phyloP scores from a whole-genome alignment of 2,329 filamentous ascomycete species.

The Talaromyces albobiverticillius region DNA sequence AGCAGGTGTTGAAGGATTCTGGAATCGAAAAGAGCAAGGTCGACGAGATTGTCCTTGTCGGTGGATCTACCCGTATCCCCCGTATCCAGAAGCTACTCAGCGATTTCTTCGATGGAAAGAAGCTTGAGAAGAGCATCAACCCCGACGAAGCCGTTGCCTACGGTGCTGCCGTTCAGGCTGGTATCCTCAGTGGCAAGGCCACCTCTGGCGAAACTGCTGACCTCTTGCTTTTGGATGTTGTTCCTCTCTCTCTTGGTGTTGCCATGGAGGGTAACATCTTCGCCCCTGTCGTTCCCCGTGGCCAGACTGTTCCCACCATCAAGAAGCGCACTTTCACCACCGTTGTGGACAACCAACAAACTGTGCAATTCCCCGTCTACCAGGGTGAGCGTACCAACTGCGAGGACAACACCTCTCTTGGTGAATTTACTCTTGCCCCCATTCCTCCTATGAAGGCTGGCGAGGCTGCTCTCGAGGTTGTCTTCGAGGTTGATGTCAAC shows the following conservation, averaged over 20 bases:
- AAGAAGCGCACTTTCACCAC: slow-evolving; percentile 93
- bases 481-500: slow-evolving; percentile 99
- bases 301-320: slow-evolving; percentile 71
- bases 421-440: slow-evolving; percentile 93
- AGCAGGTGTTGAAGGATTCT: slow-evolving; percentile 94
- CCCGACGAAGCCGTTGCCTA: slow-evolving; percentile 98
- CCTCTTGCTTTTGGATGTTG: slow-evolving; percentile 92
- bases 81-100: slow-evolving; percentile 98
- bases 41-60: slow-evolving; percentile 98
- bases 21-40: slow-evolving; percentile 83
- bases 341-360: slow-evolving; percentile 63
- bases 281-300: slow-evolving; percentile 83
- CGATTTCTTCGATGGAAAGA: slow-evolving; percentile 99
- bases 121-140: slow-evolving; percentile 99
- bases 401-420: slow-evolving; percentile 95
- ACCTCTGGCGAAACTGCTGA: slow-evolving; percentile 92
- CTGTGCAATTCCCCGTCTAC: slow-evolving; percentile 87
- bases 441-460: slow-evolving; percentile 85
- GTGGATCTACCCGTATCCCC: slow-evolving; percentile 98
- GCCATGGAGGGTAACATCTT: slow-evolving; percentile 99
- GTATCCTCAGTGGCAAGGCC: slow-evolving; percentile 97
- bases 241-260: slow-evolving; percentile 94
- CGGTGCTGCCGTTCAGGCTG: slow-evolving; percentile 96
- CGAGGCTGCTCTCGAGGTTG: slow-evolving; percentile 93
- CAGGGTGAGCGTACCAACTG: slow-evolving; percentile 98